Evolutionary conservation across 768 basidiomycete species (phyloP).

Genomic region (Saitozyma podzolica): DNA sequence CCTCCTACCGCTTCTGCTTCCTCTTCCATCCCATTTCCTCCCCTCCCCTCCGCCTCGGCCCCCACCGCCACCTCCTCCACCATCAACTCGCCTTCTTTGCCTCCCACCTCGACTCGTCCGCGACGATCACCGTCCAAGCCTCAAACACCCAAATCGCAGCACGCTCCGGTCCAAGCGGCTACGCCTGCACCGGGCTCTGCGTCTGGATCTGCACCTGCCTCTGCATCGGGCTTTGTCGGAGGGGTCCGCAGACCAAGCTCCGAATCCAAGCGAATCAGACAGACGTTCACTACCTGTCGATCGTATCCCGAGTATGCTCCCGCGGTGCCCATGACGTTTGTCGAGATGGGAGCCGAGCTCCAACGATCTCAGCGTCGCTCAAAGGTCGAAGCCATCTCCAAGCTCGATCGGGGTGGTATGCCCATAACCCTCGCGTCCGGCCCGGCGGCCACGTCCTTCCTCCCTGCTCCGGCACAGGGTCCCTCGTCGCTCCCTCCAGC

Average conservation of each 20-base stretch:
- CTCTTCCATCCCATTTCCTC: too few relatives aligned
- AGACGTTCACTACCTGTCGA: constrained; percentile 34
- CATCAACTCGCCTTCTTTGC: too few relatives aligned
- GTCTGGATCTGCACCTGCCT: not conserved
- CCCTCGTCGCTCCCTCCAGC: constrained; percentile 17
- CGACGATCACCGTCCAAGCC: too few relatives aligned
- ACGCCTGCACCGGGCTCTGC: not conserved
- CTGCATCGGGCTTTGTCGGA: not conserved
- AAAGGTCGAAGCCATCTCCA: constrained; percentile 42
- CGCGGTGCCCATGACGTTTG: constrained; percentile 14
- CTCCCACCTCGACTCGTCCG: too few relatives aligned
- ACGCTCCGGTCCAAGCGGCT: constrained; percentile 3
- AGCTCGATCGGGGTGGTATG: constrained; percentile 33
- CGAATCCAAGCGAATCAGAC: constrained; percentile 20
- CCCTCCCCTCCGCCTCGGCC: too few relatives aligned
- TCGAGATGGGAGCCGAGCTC: constrained; percentile 21
- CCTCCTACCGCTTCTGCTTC: too few relatives aligned
- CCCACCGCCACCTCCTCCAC: too few relatives aligned
- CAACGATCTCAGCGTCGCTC: constrained; percentile 40
- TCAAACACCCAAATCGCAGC: not conserved
- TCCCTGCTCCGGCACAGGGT: constrained; percentile 19
- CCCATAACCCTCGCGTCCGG: constrained; percentile 17
- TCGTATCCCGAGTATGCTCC: constrained; percentile 35
- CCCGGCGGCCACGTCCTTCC: constrained; percentile 33
- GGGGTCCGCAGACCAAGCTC: not conserved